These are phyloP conservation scores for Euphorbia celastroides DNA, from an alignment of 441 rosid genomes.

Conservation along the genomic window DNA sequence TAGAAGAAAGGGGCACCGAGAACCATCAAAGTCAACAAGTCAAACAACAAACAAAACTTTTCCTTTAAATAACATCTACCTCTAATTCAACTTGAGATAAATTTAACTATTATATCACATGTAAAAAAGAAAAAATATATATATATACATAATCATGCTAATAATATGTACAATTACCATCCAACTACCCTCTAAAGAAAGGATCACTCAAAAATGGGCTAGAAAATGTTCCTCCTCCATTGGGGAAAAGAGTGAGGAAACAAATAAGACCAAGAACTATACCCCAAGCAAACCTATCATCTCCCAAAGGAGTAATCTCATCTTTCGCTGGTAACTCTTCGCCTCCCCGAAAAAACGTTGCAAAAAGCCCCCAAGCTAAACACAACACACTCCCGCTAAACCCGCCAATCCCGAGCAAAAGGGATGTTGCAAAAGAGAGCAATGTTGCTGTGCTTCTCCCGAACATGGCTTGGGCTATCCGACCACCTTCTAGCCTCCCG, in stretches of 20 bases:
- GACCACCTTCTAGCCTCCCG: slow-evolving; percentile 91
- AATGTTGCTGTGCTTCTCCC: slow-evolving; percentile 70
- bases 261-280: slow-evolving; percentile 72
- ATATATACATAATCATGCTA: not conserved
- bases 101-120: no score
- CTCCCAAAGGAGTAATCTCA: slow-evolving; percentile 68
- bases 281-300: slow-evolving; percentile 78
- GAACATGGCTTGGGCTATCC: slow-evolving; percentile 83
- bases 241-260: slow-evolving; percentile 85
- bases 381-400: slow-evolving; percentile 85
- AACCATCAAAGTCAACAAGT: no score
- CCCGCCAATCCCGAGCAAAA: slow-evolving; percentile 70
- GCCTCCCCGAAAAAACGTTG: slow-evolving; percentile 86
- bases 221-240: slow-evolving; percentile 83
- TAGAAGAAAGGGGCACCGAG: no score
- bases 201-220: slow-evolving; percentile 65
- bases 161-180: not conserved
- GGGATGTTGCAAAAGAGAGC: slow-evolving; percentile 70
- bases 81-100: no score
- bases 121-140: no score
- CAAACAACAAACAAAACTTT: no score
- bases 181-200: slow-evolving; percentile 30
- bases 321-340: slow-evolving; percentile 86
- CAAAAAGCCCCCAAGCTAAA: slow-evolving; percentile 80
- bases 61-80: no score